These are phyloP conservation scores for Rhynchosporium secalis DNA, from an alignment of 2,329 filamentous ascomycete genomes.

Conservation along the genomic window DNA sequence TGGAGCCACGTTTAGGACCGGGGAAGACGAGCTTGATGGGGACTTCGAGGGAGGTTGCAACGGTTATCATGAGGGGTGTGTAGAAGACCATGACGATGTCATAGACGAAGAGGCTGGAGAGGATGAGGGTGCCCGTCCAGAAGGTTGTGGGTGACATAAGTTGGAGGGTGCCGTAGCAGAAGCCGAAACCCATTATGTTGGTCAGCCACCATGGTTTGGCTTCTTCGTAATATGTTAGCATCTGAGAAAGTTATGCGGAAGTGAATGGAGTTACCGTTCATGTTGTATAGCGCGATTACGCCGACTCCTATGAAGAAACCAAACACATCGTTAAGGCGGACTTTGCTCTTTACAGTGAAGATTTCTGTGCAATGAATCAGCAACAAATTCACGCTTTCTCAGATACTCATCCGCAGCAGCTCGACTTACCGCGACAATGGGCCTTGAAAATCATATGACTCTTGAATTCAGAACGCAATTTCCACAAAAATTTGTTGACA, in stretches of 20 bases:
- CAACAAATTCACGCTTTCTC: background rate
- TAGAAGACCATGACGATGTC: constrained; percentile 93
- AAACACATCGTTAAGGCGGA: constrained; percentile 34
- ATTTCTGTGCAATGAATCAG: constrained; percentile 10
- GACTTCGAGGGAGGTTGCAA: constrained; percentile 85
- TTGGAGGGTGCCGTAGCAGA: constrained; percentile 80
- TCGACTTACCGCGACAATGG: constrained; percentile 31
- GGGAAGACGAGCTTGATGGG: constrained; percentile 88
- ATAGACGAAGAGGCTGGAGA: constrained; percentile 84
- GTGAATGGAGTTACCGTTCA: constrained; percentile 12
- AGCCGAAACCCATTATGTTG: constrained; percentile 83
- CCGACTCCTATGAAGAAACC: constrained; percentile 35
- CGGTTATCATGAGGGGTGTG: constrained; percentile 81
- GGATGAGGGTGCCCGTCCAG: constrained; percentile 73
- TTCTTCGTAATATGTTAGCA: background rate
- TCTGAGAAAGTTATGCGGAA: background rate
- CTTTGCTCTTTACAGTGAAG: constrained; percentile 23
- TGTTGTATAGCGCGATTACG: constrained; percentile 36
- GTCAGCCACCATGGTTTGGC: constrained; percentile 54
- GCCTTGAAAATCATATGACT: constrained; percentile 50
- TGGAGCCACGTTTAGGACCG: constrained; percentile 66
- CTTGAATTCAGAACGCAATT: constrained; percentile 50
- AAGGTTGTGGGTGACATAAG: constrained; percentile 90
- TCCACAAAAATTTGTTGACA: constrained; percentile 46
- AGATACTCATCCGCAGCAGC: background rate